Conservation (phyloP, 176 grass and related monocot genomes). For the Cenchrus purpureus region DNA sequence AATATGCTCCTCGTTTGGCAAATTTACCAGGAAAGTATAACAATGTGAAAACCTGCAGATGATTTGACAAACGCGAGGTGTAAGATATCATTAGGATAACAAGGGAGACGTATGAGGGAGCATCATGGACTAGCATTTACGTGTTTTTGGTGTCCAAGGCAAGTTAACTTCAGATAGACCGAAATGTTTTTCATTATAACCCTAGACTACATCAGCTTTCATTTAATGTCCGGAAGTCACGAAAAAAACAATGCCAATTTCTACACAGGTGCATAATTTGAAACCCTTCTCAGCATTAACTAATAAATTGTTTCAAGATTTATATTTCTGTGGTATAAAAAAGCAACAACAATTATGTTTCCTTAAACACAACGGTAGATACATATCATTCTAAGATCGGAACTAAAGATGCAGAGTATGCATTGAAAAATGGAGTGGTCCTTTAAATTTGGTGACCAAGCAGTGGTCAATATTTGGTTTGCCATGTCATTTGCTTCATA, state of each 20-base stretch:
- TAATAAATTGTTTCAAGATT: neutral
- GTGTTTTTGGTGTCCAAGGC: constrained; percentile 17
- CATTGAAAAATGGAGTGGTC: constrained; percentile 21
- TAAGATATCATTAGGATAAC: constrained; percentile 28
- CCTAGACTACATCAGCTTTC: constrained; percentile 6
- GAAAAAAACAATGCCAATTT: constrained; percentile 8
- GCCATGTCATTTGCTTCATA: neutral
- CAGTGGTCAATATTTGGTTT: constrained; percentile 1
- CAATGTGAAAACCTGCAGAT: constrained; percentile 85
- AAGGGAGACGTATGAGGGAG: neutral
- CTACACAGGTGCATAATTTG: neutral
- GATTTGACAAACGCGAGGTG: constrained; percentile 33
- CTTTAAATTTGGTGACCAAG: neutral
- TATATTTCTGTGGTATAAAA: constrained; percentile 6
- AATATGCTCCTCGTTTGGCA: constrained; percentile 65
- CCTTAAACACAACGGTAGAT: neutral
- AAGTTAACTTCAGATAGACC: constrained; percentile 22
- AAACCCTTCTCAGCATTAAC: neutral
- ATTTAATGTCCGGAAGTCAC: neutral
- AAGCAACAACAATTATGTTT: neutral
- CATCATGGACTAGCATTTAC: constrained; percentile 3
- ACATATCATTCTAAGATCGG: neutral
- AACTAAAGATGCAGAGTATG: neutral
- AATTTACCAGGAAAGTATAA: constrained; percentile 71
- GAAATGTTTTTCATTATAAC: neutral